These are phyloP conservation scores for Nidula niveotomentosa DNA, from an alignment of 1,284 basidiomycete genomes.

Conservation along the genomic window DNA sequence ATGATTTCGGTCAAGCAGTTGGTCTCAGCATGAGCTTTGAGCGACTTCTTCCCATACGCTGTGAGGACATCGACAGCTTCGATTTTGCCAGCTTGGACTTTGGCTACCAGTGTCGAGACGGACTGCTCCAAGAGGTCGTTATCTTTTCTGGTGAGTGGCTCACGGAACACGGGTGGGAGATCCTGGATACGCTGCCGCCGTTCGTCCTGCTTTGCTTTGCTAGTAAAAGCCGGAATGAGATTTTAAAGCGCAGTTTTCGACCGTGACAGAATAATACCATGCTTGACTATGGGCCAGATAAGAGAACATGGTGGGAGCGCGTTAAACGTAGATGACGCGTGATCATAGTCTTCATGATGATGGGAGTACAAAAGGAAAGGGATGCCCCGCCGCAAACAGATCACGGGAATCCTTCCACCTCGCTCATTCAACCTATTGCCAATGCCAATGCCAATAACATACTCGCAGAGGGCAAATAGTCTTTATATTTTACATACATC, in stretches of 20 bases:
- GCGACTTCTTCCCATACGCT: constrained; percentile 50
- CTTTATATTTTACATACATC: no score
- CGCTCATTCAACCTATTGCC: no score
- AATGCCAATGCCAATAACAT: no score
- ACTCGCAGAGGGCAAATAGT: no score
- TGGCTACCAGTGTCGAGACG: constrained; percentile 36
- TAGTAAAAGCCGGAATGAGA: background rate
- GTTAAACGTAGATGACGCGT: no score
- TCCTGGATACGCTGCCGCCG: constrained; percentile 39
- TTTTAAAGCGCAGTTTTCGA: background rate
- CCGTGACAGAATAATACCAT: constrained; percentile 12
- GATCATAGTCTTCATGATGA: no score
- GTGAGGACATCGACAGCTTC: constrained; percentile 40
- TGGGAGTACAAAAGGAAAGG: no score
- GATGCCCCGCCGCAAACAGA: no score
- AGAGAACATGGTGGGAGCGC: constrained; percentile 14
- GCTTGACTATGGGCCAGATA: constrained; percentile 26
- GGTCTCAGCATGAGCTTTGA: constrained; percentile 50
- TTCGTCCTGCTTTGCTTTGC: constrained; percentile 41
- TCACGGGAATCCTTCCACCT: no score
- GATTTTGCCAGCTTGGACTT: constrained; percentile 37
- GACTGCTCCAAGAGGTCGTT: constrained; percentile 36
- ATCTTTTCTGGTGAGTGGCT: constrained; percentile 37
- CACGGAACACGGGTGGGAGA: constrained; percentile 38
- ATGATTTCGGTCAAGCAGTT: constrained; percentile 63